Evolutionary conservation across 164 flowering plant species (phyloP).

Genomic region (Chimonanthus praecox): DNA sequence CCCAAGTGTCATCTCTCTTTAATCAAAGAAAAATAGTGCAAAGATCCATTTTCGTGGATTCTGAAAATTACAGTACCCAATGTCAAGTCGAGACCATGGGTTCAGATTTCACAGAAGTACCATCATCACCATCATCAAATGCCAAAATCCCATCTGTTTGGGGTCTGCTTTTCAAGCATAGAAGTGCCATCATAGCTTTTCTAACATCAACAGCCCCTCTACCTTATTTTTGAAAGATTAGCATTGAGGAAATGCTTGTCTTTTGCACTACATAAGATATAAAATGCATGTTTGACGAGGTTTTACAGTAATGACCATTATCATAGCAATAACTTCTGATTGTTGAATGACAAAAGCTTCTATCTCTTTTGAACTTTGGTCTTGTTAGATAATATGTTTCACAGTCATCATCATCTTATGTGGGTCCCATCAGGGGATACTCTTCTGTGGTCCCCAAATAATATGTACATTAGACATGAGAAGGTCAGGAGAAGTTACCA

Average conservation of each 20-base stretch:
- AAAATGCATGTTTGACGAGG: too few relatives aligned
- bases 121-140: too few relatives aligned
- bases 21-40: not conserved
- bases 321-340: not conserved
- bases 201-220: too few relatives aligned
- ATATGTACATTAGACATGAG: not conserved
- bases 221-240: too few relatives aligned
- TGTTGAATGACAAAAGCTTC: not conserved
- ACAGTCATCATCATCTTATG: not conserved
- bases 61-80: too few relatives aligned
- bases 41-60: not conserved
- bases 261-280: too few relatives aligned
- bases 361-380: not conserved
- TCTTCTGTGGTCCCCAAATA: not conserved
- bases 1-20: not conserved
- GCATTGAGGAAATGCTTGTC: too few relatives aligned
- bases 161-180: too few relatives aligned
- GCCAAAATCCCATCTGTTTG: too few relatives aligned
- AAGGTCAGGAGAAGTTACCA: conserved; percentile 13
- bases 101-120: too few relatives aligned
- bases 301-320: not conserved
- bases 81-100: too few relatives aligned
- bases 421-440: not conserved
- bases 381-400: not conserved
- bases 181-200: too few relatives aligned